Base-by-base conservation (phyloP, 2,329 filamentous ascomycete genomes). In the Lachnellula cervina region DNA sequence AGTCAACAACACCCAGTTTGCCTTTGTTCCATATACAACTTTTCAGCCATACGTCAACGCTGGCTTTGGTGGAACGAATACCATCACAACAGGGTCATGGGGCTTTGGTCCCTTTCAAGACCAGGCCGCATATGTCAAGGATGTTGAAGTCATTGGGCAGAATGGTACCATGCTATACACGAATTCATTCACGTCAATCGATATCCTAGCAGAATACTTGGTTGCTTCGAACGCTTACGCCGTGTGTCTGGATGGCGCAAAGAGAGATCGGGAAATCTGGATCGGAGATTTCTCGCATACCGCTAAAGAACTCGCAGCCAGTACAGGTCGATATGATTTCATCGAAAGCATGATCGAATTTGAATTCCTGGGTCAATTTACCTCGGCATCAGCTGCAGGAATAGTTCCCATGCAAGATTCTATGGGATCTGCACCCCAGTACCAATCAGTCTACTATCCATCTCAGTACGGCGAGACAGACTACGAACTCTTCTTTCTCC, bases 271-370 rank as follows among this genome's bases (percentile, higher is more conserved):
- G 0, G 63, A 74, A 1, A 66, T 74, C 5, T 76, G 74, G 73
- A 66, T 70, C 3, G 73, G 74, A 5, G 73, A 76, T 55, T 75
- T 74, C 52, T 71, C 71, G 42, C 73, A 76, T 58, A 75, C 75
- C 0, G 62, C 69, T 1, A 66, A 69, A 11, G 68, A 75, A 17
- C 62, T 76, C 11, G 66, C 63, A 0, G 64, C 66, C 1, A 71
- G 68, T 7, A 76, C 73, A 1, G 62, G 65, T 11, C 66, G 70
- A 4, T 66, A 57, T n/a, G 72, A 75, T 23, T 64, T 70, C 17
- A 57, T 72, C 2, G 49, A 67, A 0, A 72, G 72, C 2, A 72
- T 67, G 0, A 63, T 76, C 17, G 59, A 70, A 9, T 68, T 64
- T 13, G 54, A 68, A 1, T 58, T 74, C 1, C 58, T 60, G 21